These are phyloP conservation scores for Neofusicoccum sp. DNA, from an alignment of 2,329 filamentous ascomycete genomes.

Conservation along the genomic window DNA sequence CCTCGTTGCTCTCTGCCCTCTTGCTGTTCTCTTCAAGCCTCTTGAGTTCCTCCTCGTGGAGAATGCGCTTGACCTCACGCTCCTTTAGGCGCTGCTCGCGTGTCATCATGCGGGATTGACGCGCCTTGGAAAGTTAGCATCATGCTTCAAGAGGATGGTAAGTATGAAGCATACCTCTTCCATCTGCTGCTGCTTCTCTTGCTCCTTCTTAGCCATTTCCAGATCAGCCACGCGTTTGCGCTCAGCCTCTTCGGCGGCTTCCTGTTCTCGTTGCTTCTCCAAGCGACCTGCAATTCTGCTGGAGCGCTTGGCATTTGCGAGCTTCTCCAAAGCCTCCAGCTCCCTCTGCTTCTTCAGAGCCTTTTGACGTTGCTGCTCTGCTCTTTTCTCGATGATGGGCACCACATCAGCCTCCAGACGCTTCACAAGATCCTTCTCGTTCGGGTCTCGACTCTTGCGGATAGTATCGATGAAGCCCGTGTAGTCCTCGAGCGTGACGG, in stretches of 20 bases:
- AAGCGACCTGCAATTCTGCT: constrained; percentile 80
- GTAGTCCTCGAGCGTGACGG: constrained; percentile 77
- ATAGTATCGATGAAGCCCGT: constrained; percentile 68
- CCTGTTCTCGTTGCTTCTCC: constrained; percentile 74
- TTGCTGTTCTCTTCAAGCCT: constrained; percentile 75
- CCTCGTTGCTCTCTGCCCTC: constrained; percentile 45
- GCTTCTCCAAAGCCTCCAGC: constrained; percentile 74
- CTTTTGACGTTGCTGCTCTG: constrained; percentile 67
- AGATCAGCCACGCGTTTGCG: constrained; percentile 65
- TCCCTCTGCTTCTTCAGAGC: constrained; percentile 75
- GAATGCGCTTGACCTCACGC: constrained; percentile 76
- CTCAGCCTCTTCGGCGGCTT: constrained; percentile 68
- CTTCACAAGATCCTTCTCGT: constrained; percentile 75
- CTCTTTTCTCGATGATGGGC: constrained; percentile 77
- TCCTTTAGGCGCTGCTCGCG: constrained; percentile 84
- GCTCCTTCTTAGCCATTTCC: constrained; percentile 58
- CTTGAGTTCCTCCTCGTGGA: constrained; percentile 79
- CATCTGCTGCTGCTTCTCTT: constrained; percentile 62
- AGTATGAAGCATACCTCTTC: constrained; percentile 52
- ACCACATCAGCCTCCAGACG: constrained; percentile 75
- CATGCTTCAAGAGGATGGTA: not conserved
- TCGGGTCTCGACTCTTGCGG: constrained; percentile 72
- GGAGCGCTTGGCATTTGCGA: constrained; percentile 92
- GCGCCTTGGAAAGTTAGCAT: constrained; percentile 53
- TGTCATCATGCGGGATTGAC: constrained; percentile 76